A percentile compares a stretch with the other conserved stretches of the same genome.
Evolutionary conservation across 768 basidiomycete genomes (phyloP).

Genomic region (Dioszegia aurantiaca): DNA sequence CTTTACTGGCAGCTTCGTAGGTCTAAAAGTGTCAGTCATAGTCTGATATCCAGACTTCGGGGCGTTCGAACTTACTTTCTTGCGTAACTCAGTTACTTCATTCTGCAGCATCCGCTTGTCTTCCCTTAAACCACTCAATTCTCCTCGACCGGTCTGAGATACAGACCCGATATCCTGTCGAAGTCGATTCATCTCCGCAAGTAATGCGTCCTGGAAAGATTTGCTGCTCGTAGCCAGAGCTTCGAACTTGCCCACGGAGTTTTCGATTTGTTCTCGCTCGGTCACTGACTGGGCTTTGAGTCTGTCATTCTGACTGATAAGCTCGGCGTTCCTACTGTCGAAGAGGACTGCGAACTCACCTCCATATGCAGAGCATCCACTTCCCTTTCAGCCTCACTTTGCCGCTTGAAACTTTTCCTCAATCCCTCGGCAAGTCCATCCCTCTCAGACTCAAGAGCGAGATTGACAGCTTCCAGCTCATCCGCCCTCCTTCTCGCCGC

Average conservation of each 20-base stretch:
- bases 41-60: too few species aligned
- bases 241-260: neutral
- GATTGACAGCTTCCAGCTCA: constrained; percentile 2
- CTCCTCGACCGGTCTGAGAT: neutral
- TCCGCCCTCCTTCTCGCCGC: neutral
- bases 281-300: neutral
- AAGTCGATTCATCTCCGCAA: neutral
- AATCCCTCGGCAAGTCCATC: constrained; percentile 19
- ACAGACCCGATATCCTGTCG: neutral
- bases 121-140: neutral
- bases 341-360: neutral
- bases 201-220: constrained; percentile 1
- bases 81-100: constrained; percentile 9
- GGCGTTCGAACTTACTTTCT: neutral
- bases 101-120: constrained; percentile 9
- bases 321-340: too few species aligned
- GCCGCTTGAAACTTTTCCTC: neutral
- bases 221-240: neutral
- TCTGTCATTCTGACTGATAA: neutral
- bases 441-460: constrained; percentile 18
- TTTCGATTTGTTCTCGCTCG: neutral
- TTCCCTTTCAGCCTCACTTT: constrained; percentile 3
- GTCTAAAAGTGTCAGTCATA: neutral
- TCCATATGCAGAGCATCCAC: neutral
- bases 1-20: constrained; percentile 8